Percentiles rank a stretch among this genome's conserved stretches.
Conservation (phyloP, 108 stramenopile species). For the Pseudonitzschia pungens region DNA sequence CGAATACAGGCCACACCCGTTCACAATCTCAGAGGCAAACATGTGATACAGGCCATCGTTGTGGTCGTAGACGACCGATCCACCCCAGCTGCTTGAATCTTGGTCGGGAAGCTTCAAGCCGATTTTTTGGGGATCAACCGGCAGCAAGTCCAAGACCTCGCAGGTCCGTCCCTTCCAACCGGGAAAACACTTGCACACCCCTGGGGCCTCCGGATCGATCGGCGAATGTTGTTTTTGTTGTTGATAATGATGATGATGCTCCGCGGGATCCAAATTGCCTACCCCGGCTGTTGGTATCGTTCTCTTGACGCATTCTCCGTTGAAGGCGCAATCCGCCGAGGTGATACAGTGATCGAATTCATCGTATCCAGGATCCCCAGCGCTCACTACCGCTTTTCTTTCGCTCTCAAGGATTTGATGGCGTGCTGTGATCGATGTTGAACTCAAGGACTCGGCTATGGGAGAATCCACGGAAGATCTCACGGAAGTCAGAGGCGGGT, state of each 20-base stretch:
- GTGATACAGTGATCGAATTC: conserved; percentile 20
- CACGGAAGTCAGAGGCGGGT: too few species aligned
- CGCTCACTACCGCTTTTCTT: too few species aligned
- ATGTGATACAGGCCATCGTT: conserved; percentile 23
- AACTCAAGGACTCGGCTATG: too few species aligned
- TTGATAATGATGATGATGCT: background rate
- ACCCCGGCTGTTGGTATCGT: background rate
- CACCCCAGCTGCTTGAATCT: conserved; percentile 31
- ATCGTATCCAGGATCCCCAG: background rate
- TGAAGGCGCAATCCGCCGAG: conserved; percentile 33
- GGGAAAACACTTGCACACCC: conserved; percentile 20
- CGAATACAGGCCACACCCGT: conserved; percentile 23
- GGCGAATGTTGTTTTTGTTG: background rate
- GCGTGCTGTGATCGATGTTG: too few species aligned
- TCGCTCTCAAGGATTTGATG: too few species aligned
- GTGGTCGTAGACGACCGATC: conserved; percentile 18
- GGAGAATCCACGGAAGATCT: too few species aligned
- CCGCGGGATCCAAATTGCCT: too few species aligned
- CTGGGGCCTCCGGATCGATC: conserved; percentile 16
- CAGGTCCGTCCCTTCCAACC: conserved; percentile 29
- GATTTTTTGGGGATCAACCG: conserved; percentile 8
- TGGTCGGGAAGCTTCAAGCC: conserved; percentile 24
- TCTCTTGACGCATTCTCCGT: conserved; percentile 29
- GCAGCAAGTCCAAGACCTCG: conserved; percentile 26
- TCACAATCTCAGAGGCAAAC: conserved; percentile 33